Percentiles rank a stretch among this genome's conserved stretches.
Conservation (phyloP, 495 filamentous ascomycete genomes). For the Articulospora tetracladia region DNA sequence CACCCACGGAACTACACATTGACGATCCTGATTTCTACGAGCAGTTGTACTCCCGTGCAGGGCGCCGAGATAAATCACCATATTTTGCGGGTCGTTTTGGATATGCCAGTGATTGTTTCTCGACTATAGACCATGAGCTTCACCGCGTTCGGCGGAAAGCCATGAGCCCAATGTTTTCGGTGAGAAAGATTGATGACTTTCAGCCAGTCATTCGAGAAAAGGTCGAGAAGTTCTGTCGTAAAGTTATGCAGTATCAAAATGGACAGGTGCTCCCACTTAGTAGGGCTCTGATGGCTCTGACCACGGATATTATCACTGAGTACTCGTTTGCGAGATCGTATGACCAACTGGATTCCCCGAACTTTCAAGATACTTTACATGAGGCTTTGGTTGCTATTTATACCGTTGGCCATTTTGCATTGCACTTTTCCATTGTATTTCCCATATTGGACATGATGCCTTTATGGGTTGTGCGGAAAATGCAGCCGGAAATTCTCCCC, state of each 20-base stretch:
- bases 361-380: slow-evolving; percentile 4
- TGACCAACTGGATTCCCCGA: slow-evolving; percentile 12
- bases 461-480: neutral
- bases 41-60: slow-evolving; percentile 34
- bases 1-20: slow-evolving; percentile 51
- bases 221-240: slow-evolving; percentile 14
- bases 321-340: slow-evolving; percentile 8
- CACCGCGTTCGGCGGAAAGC: slow-evolving; percentile 36
- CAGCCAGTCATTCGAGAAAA: slow-evolving; percentile 11
- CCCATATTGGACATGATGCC: slow-evolving; percentile 4
- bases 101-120: slow-evolving; percentile 28
- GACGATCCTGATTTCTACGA: slow-evolving; percentile 49
- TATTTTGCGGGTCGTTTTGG: slow-evolving; percentile 7
- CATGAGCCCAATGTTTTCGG: slow-evolving; percentile 38
- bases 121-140: slow-evolving; percentile 39
- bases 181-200: neutral
- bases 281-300: neutral
- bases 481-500: slow-evolving; percentile 5
- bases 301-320: slow-evolving; percentile 23
- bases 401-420: neutral
- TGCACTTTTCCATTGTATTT: slow-evolving; percentile 3
- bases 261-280: slow-evolving; percentile 3
- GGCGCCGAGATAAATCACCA: neutral
- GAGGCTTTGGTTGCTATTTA: neutral
- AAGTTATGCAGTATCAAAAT: neutral